phyloP scores from a whole-genome alignment of 352 stramenopile species.

The Phytophthora kernoviae region DNA sequence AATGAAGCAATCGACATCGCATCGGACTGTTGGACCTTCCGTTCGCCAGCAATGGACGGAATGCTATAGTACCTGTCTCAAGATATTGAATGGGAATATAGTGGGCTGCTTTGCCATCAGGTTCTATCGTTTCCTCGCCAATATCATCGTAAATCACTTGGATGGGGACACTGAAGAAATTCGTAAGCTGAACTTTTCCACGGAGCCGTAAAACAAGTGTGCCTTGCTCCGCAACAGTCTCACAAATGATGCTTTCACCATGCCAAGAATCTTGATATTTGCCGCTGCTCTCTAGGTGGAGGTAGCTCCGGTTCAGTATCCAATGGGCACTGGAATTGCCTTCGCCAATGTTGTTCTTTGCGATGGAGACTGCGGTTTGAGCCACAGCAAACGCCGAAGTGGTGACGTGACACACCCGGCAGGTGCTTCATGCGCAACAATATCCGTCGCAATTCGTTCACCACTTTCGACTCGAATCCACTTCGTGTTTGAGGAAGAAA shows the following conservation, averaged over 20 bases:
- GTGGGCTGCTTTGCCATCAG: slow-evolving; percentile 51
- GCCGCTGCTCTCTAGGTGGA: slow-evolving; percentile 75
- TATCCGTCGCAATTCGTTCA: slow-evolving; percentile 70
- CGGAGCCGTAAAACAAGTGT: slow-evolving; percentile 82
- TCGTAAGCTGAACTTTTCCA: slow-evolving; percentile 79
- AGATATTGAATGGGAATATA: slow-evolving; percentile 86
- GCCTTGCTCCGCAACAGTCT: slow-evolving; percentile 85
- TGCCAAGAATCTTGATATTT: slow-evolving; percentile 71
- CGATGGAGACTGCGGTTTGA: slow-evolving; percentile 69
- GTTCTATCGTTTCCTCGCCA: slow-evolving; percentile 54
- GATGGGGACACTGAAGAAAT: slow-evolving; percentile 73
- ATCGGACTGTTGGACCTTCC: slow-evolving; percentile 62
- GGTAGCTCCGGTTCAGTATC: slow-evolving; percentile 86
- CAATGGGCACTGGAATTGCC: slow-evolving; percentile 85
- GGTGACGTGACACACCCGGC: slow-evolving; percentile 83
- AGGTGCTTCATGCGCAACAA: slow-evolving; percentile 83
- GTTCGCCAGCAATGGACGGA: slow-evolving; percentile 66
- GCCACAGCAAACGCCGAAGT: slow-evolving; percentile 72
- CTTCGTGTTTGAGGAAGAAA: slow-evolving; percentile 68
- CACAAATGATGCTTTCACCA: slow-evolving; percentile 82
- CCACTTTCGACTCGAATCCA: slow-evolving; percentile 75
- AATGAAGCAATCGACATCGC: slow-evolving; percentile 63
- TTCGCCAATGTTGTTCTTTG: slow-evolving; percentile 50
- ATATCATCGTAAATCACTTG: slow-evolving; percentile 81
- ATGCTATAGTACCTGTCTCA: slow-evolving; percentile 68